Percentiles rank a stretch among this genome's conserved stretches.
These are phyloP conservation scores for Arthrobotrys entomopaga DNA, from an alignment of 2,329 filamentous ascomycete species.

Conservation along the genomic window DNA sequence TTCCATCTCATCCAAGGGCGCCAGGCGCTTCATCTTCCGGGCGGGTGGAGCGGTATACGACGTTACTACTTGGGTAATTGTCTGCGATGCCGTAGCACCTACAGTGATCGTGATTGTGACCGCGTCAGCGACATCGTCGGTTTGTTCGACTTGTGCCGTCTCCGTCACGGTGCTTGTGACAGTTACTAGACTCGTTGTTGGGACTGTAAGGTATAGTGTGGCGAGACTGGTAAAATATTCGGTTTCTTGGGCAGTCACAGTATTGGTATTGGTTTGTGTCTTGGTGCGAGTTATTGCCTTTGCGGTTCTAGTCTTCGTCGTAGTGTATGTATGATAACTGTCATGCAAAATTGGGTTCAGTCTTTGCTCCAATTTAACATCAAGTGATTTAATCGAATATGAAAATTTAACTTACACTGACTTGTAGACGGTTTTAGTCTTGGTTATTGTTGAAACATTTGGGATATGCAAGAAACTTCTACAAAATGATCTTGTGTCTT, in stretches of 20 bases:
- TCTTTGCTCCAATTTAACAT: background rate
- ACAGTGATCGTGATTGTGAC: background rate
- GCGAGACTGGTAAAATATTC: background rate
- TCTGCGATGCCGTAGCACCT: background rate
- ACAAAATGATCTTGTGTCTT: slow-evolving; percentile 16
- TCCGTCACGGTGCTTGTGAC: background rate
- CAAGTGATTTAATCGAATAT: background rate
- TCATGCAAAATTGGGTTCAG: background rate
- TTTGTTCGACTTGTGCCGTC: background rate
- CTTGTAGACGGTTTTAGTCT: background rate
- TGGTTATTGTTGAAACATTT: background rate
- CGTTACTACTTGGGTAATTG: background rate
- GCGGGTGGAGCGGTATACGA: background rate
- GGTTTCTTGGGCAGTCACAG: background rate
- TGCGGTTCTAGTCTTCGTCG: background rate
- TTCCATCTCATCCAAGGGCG: background rate
- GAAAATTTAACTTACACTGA: slow-evolving; percentile 13
- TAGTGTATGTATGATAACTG: background rate
- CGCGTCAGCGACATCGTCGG: background rate
- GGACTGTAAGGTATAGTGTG: background rate
- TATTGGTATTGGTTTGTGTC: background rate
- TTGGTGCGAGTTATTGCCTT: background rate
- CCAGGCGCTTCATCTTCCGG: background rate
- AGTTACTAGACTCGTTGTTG: background rate
- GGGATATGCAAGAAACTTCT: slow-evolving; percentile 13